Evolutionary conservation across 805 yeast species (phyloP), one percentile per base, ranked within the genome.

Genomic region (Yarrowia sp.): DNA sequence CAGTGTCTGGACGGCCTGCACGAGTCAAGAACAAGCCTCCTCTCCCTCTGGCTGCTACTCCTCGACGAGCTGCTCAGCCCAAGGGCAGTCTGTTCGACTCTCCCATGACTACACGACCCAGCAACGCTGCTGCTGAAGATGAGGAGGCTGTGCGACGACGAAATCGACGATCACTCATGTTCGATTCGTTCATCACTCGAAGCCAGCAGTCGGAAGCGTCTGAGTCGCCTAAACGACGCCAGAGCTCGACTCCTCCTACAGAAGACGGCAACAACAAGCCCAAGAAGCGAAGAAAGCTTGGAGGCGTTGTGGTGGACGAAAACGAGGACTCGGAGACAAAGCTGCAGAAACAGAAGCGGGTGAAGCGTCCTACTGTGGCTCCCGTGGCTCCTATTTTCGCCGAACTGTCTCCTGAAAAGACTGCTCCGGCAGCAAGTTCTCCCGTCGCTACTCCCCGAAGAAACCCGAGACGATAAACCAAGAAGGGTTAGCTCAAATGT

Each of bases 211-310:
- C 32, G 32, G 65, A 59, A 19, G 35, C 32, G 14, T 32, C 52
- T 1, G 65, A 59, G 14, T 45, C 65, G 32, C 52, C 65, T 43
- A 59, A 59, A 15, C 45, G 64, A 56, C 50, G 65, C 45, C 52
- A 42, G 10, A 59, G 52, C 65, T 59, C 65, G 4, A 40, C 65
- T 19, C 65, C 65, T 35, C 65, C 65, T 1, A 40, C 41, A 1
- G 65, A 58, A 9, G 64, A 59, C 14, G 43, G 36, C 65, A 59
- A 59, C 14, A 59, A 45, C 65, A 59, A 59, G 45, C 65, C 65
- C 65, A 59, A 59, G 65, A 59, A 45, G 38, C 40, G 65, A 43
- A 49, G 65, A 59, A 59, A 59, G 52, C 52, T 59, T 19, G 52
- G 50, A 35, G 65, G 65, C 2, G 40, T 59, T 10, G 49, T 59